Base-by-base conservation (phyloP, 139 green algal genomes). In the Asterochloris erici region DNA sequence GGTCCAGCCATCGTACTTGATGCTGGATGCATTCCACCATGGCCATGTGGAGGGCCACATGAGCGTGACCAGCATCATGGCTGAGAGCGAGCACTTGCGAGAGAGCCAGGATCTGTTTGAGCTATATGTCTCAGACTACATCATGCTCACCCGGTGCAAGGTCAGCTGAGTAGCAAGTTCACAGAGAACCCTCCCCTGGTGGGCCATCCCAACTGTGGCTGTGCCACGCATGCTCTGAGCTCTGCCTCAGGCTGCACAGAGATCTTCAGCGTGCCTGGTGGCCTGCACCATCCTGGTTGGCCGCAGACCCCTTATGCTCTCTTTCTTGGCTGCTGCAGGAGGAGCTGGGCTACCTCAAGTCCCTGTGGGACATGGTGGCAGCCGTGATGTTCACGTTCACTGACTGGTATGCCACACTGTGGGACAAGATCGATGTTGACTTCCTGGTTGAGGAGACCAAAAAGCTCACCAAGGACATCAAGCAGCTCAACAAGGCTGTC, bases 41-140 rank as follows among this genome's bases (percentile, higher is more conserved):
- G 89, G 91, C 73, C 83, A 80, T 6, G 88, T 95, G 73, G 91
- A 96, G 23, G 84, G 84, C 61, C 89, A 91, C 81, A 86, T 86
- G 1, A 93, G 79, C 10, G 87, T 98, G 47, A 87, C 81, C 13
- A 63, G 79, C 54, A 94, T 97, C 54, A 89, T 92, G 23, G 85
- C 87, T 0, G 92, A 97, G 74, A 87, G 85, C n/a, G 92, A 94
- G 83, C 79, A 92, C 79, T 89, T 98, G 78, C 93, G 94, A 79
- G 92, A 96, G 88, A 88, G 87, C 70, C 95, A 98, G 88, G 95
- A 97, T 23, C 87, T 97, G 70, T 98, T 98, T 87, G 95, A 98
- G 90, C 88, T 97, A 14, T 94, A 92, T 64, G 89, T 95, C 79
- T 87, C 86, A 19, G 92, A 96, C 85, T 97, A 97, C 91, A 77